Base-by-base conservation (phyloP, 164 flowering plant genomes). In the Litsea cubeba region DNA sequence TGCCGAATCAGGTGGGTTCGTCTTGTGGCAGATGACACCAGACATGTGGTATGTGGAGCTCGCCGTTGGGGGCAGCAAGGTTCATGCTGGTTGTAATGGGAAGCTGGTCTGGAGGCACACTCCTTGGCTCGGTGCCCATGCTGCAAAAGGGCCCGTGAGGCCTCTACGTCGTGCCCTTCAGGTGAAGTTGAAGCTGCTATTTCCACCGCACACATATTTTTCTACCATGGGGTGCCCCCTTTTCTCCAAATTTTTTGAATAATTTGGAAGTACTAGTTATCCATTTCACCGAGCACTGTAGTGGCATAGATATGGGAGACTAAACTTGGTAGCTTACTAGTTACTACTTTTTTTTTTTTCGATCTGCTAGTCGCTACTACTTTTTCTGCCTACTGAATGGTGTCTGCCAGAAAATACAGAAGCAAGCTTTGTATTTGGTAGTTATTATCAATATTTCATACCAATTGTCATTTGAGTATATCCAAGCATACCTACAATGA, bases 41-140 rank as follows among this genome's bases (percentile, higher is more conserved):
- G 89, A 87, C 67, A 86, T 87, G 89, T 89, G 92, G 89, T 86
- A 87, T 78, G 87, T 89, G n/a, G 90, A 89, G 80, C 89, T 89
- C n/a, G 89, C 87, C 0, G 82, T 87, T 26, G 89, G 90, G 10
- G 87, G 86, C 23, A 84, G 86, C 83, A 88, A 88, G 77, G 89
- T 88, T 81, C 88, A 86, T 79, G 92, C 90, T 22, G 90, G 92
- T 12, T 87, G 84, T 74, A 87, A 89, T 67, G 92, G 92, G 57
- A 84, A 81, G 81, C 83, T 89, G 23, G 92, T 86, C 22, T 89
- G 92, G 90, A 82, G 89, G 76, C 90, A 89, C 74, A 89, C 92
- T 17, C 90, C 90, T 7, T 89, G 90, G 90, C 88, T 84, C 32
- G 89, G 89, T n/a, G 84, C 89, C 5, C 90, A 87, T 76, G 86